Evolutionary conservation across 2,329 filamentous ascomycete species (phyloP).

Genomic region (Pestalotiopsis sp.): DNA sequence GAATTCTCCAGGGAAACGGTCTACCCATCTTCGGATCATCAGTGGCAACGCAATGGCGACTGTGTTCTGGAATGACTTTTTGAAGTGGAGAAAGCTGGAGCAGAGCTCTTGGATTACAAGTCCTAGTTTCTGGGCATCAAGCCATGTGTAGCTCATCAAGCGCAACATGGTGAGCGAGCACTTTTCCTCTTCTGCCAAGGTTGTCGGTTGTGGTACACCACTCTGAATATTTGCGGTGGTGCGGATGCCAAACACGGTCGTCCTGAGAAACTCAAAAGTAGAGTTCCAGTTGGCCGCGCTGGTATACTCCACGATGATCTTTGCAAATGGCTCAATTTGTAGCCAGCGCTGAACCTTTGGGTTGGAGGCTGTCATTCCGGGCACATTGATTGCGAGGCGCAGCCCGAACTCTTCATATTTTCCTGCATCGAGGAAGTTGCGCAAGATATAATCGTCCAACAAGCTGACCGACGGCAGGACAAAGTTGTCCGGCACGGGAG

Average conservation of each 20-base stretch:
- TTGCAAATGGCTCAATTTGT: conserved; percentile 57
- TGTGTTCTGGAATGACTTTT: conserved; percentile 64
- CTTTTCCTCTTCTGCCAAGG: conserved; percentile 52
- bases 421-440: conserved; percentile 36
- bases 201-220: conserved; percentile 37
- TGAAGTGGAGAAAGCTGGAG: conserved; percentile 68
- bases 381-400: background rate
- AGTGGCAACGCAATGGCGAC: conserved; percentile 65
- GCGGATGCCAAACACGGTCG: conserved; percentile 53
- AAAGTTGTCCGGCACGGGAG: conserved; percentile 61
- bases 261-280: conserved; percentile 61
- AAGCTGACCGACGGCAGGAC: conserved; percentile 59
- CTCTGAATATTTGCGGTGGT: conserved; percentile 43
- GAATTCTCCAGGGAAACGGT: conserved; percentile 67
- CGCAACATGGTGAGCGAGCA: conserved; percentile 57
- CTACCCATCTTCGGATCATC: conserved; percentile 67
- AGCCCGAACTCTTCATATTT: conserved; percentile 16
- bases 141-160: conserved; percentile 65
- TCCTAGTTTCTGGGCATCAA: conserved; percentile 63
- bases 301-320: conserved; percentile 63
- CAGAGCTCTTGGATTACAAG: conserved; percentile 67
- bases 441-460: conserved; percentile 52
- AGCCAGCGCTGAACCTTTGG: conserved; percentile 14
- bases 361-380: conserved; percentile 5
- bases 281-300: conserved; percentile 66